These are phyloP conservation scores for Wickerhamiella domercqiae DNA, from an alignment of 805 yeast species.

Conservation along the genomic window DNA sequence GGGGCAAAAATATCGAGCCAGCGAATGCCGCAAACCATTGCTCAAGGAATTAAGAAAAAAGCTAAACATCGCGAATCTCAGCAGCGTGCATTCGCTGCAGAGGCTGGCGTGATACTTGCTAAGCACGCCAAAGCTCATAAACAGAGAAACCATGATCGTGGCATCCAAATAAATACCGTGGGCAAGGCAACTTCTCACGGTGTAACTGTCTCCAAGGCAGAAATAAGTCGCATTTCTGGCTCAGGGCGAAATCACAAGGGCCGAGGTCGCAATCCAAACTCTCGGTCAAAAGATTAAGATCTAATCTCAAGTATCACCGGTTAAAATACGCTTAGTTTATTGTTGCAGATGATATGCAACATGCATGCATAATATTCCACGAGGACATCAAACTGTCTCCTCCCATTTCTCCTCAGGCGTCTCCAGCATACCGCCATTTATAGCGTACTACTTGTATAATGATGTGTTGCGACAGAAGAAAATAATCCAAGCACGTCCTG, in stretches of 20 bases:
- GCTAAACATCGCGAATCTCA: slow-evolving; percentile 33
- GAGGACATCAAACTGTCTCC: too few relatives aligned
- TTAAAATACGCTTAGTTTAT: too few relatives aligned
- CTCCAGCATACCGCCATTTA: too few relatives aligned
- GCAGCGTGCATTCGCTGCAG: slow-evolving; percentile 63
- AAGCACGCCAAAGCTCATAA: slow-evolving; percentile 33
- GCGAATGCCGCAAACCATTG: slow-evolving; percentile 75
- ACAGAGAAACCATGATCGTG: slow-evolving; percentile 47
- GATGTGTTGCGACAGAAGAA: too few relatives aligned
- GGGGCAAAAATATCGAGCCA: slow-evolving; percentile 33
- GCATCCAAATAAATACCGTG: slow-evolving; percentile 42
- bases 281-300: too few relatives aligned
- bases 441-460: too few relatives aligned
- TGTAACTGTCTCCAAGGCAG: slow-evolving; percentile 12
- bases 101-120: slow-evolving; percentile 81
- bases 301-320: too few relatives aligned
- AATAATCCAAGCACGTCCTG: too few relatives aligned
- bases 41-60: slow-evolving; percentile 66
- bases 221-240: slow-evolving; percentile 15
- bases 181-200: slow-evolving; percentile 19
- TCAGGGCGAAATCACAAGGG: slow-evolving; percentile 1
- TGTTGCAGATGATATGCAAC: too few relatives aligned
- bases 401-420: too few relatives aligned
- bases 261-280: too few relatives aligned
- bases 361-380: too few relatives aligned